phyloP scores from a whole-genome alignment of 2,329 filamentous ascomycete species.

The Fusarium brachygibbosum region DNA sequence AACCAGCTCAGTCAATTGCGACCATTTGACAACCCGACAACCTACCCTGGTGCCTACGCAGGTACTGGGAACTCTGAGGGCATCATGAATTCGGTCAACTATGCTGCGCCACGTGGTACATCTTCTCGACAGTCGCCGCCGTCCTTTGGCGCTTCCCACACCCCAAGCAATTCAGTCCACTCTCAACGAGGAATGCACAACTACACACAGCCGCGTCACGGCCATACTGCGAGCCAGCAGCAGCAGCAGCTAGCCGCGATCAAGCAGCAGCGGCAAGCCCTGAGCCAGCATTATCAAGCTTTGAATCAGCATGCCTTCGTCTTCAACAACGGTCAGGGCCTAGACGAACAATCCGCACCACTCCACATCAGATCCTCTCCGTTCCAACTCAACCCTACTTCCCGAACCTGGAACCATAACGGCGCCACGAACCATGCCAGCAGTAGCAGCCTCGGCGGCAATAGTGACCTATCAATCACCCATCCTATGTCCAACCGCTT shows the following conservation, averaged over 20 bases:
- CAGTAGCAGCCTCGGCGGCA: slow-evolving; percentile 46
- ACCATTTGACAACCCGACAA: slow-evolving; percentile 46
- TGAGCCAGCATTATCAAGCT: slow-evolving; percentile 11
- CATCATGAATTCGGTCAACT: slow-evolving; percentile 51
- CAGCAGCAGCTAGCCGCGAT: too few species aligned
- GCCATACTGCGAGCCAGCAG: slow-evolving; percentile 56
- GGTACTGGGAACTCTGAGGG: slow-evolving; percentile 54
- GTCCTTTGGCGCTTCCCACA: slow-evolving; percentile 51
- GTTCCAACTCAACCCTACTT: slow-evolving; percentile 63
- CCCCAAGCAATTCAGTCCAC: slow-evolving; percentile 61
- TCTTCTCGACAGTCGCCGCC: slow-evolving; percentile 63
- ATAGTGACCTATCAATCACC: slow-evolving; percentile 13
- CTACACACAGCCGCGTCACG: slow-evolving; percentile 62
- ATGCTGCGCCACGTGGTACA: slow-evolving; percentile 64
- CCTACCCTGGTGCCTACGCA: slow-evolving; percentile 45
- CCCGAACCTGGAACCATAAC: slow-evolving; percentile 61
- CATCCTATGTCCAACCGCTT: slow-evolving; percentile 51
- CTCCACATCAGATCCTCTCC: slow-evolving; percentile 52
- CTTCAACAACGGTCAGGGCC: slow-evolving; percentile 54
- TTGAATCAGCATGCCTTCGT: slow-evolving; percentile 37
- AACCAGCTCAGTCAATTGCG: not conserved
- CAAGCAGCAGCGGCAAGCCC: too few species aligned
- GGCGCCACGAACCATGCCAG: slow-evolving; percentile 43
- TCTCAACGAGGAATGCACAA: slow-evolving; percentile 62
- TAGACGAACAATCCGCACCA: slow-evolving; percentile 54